phyloP scores from a whole-genome alignment of 2,329 filamentous ascomycete species.

The Trichoderma afroharzianum region DNA sequence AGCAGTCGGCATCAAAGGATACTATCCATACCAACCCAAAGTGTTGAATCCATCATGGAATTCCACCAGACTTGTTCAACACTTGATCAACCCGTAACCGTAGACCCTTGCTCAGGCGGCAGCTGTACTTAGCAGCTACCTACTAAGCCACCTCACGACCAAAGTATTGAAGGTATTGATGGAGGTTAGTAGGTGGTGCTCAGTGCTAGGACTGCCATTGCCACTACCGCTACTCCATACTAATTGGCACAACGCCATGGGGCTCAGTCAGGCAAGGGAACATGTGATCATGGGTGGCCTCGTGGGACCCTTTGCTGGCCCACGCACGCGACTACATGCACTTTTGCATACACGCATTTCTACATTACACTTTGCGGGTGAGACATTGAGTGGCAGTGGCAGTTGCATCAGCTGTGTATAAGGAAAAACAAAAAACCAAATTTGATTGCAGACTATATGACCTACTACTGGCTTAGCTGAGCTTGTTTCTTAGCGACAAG shows the following conservation, averaged over 20 bases:
- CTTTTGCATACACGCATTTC: neutral
- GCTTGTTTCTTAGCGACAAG: neutral
- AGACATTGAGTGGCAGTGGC: neutral
- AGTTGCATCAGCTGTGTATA: neutral
- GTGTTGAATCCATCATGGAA: neutral
- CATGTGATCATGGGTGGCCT: slow-evolving; percentile 13
- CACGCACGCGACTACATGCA: slow-evolving; percentile 8
- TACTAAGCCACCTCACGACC: no score
- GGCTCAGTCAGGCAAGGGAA: slow-evolving; percentile 4
- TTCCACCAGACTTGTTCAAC: neutral
- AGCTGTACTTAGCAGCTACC: neutral
- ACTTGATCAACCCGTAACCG: neutral
- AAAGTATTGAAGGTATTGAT: no score
- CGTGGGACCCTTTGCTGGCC: neutral
- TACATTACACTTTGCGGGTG: neutral
- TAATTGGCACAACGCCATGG: neutral
- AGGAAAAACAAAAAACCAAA: slow-evolving; percentile 3
- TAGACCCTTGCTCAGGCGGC: neutral
- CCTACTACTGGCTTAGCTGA: neutral
- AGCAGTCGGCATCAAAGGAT: no score
- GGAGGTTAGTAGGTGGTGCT: neutral
- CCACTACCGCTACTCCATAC: neutral
- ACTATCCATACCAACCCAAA: neutral
- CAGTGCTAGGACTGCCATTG: neutral
- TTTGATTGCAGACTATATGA: slow-evolving; percentile 16